phyloP scores from a whole-genome alignment of 495 filamentous ascomycete species.

The Darksidea phi region DNA sequence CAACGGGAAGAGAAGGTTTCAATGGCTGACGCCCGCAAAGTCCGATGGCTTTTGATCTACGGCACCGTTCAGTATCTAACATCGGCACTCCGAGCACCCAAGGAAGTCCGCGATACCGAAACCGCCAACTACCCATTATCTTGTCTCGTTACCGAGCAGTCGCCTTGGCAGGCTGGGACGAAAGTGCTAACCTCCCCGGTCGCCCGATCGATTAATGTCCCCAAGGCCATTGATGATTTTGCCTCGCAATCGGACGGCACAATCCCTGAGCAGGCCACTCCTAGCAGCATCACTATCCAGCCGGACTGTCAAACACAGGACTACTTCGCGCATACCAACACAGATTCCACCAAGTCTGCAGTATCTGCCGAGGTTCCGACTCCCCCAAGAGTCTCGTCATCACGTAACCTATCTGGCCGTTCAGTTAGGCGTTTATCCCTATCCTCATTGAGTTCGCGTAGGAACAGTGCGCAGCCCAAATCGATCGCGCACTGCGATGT shows the following conservation, averaged over 20 bases:
- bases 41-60: constrained; percentile 73
- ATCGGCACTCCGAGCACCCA: constrained; percentile 41
- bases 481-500: constrained; percentile 36
- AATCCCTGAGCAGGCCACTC: background rate
- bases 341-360: constrained; percentile 14
- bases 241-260: constrained; percentile 11
- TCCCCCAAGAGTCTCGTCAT: constrained; percentile 18
- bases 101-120: constrained; percentile 42
- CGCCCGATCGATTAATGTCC: constrained; percentile 11
- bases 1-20: constrained; percentile 46
- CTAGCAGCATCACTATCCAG: constrained; percentile 34
- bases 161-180: constrained; percentile 33
- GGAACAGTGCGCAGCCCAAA: constrained; percentile 28
- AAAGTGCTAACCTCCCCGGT: constrained; percentile 13
- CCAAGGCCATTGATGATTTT: constrained; percentile 18
- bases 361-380: constrained; percentile 30
- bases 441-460: constrained; percentile 30
- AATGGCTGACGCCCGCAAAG: constrained; percentile 44
- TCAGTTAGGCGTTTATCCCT: constrained; percentile 31
- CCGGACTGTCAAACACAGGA: constrained; percentile 45
- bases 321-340: constrained; percentile 38
- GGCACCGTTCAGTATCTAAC: constrained; percentile 59
- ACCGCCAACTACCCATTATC: constrained; percentile 42
- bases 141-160: constrained; percentile 34
- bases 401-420: constrained; percentile 25